Conservation (phyloP, 495 filamentous ascomycete genomes). For the Thermothielavioides terrestris region DNA sequence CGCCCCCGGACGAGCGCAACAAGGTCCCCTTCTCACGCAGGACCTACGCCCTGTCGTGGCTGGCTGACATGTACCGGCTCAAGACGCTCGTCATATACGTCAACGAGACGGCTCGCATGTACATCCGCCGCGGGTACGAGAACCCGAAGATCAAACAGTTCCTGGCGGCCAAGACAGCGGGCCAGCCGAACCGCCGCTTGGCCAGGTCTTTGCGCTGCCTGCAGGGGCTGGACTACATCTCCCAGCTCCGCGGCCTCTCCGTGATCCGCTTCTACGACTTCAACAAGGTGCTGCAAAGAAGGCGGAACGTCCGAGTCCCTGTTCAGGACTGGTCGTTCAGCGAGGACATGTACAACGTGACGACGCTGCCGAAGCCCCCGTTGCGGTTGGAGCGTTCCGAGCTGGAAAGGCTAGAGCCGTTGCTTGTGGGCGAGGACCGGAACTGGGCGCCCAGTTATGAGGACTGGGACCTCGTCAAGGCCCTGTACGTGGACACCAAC, state of each 20-base stretch:
- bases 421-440: slow-evolving; percentile 3
- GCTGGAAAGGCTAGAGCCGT: slow-evolving; percentile 20
- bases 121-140: slow-evolving; percentile 26
- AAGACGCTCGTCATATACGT: slow-evolving; percentile 30
- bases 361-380: slow-evolving; percentile 11
- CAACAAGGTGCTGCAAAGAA: not conserved
- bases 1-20: not conserved
- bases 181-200: slow-evolving; percentile 27
- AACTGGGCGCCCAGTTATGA: slow-evolving; percentile 16
- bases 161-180: slow-evolving; percentile 20
- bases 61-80: slow-evolving; percentile 24
- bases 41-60: slow-evolving; percentile 18
- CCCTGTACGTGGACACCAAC: slow-evolving; percentile 18
- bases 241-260: slow-evolving; percentile 30
- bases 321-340: slow-evolving; percentile 30
- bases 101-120: slow-evolving; percentile 16
- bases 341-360: slow-evolving; percentile 24
- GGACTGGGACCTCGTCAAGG: slow-evolving; percentile 15
- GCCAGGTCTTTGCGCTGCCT: slow-evolving; percentile 25
- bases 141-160: not conserved
- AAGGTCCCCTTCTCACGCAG: slow-evolving; percentile 17
- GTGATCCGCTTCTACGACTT: slow-evolving; percentile 30
- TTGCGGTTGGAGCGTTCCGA: slow-evolving; percentile 3
- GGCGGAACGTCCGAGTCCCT: not conserved
- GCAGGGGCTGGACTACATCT: slow-evolving; percentile 34